A percentile compares a stretch with the other conserved stretches of the same genome.
Evolutionary conservation across 2,329 filamentous ascomycete species (phyloP).

Genomic region (Rhynchosporium graminicola): DNA sequence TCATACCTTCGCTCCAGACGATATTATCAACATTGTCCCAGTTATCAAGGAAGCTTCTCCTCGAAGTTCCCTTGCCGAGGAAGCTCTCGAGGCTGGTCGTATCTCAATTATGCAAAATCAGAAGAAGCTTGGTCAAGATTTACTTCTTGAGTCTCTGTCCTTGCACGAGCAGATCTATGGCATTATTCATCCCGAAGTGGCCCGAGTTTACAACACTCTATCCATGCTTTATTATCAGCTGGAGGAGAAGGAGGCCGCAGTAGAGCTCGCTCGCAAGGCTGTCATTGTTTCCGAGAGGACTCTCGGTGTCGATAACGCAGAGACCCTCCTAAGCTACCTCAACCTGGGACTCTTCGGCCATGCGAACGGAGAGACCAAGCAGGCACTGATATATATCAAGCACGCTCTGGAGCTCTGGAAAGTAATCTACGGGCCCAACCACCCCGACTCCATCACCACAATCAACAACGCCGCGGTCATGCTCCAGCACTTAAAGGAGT

Average conservation of each 20-base stretch:
- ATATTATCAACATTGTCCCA: slow-evolving; percentile 91
- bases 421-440: slow-evolving; percentile 88
- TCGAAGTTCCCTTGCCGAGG: slow-evolving; percentile 87
- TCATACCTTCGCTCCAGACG: slow-evolving; percentile 76
- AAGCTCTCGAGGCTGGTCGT: slow-evolving; percentile 91
- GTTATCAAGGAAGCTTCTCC: slow-evolving; percentile 93
- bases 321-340: slow-evolving; percentile 93
- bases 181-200: slow-evolving; percentile 94
- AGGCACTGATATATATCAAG: slow-evolving; percentile 83
- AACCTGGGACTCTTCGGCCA: slow-evolving; percentile 95
- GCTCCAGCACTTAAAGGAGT: slow-evolving; percentile 93
- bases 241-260: slow-evolving; percentile 95
- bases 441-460: slow-evolving; percentile 97
- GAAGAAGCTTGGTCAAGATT: slow-evolving; percentile 92
- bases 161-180: slow-evolving; percentile 99
- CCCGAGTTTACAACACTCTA: slow-evolving; percentile 89
- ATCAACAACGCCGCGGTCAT: slow-evolving; percentile 99
- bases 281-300: slow-evolving; percentile 96
- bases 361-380: slow-evolving; percentile 84
- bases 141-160: slow-evolving; percentile 92
- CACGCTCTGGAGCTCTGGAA: slow-evolving; percentile 97
- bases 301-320: slow-evolving; percentile 86
- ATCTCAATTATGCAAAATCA: slow-evolving; percentile 96
- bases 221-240: slow-evolving; percentile 96
- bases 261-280: slow-evolving; percentile 93